Base-by-base conservation (phyloP, 441 rosid species). In the Biscutella laevigata region DNA sequence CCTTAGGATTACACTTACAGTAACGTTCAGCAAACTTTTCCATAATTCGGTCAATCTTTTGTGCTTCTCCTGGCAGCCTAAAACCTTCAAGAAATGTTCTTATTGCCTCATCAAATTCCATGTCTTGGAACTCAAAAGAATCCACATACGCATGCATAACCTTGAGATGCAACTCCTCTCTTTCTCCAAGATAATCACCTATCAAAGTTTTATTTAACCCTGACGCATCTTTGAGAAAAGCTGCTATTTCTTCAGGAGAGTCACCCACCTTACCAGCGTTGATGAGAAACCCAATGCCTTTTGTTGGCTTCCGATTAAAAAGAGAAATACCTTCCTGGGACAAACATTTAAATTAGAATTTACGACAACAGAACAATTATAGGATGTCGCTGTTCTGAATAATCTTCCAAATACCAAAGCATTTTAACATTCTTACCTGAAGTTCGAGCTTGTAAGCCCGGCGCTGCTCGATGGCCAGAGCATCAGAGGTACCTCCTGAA, bases 261-360 rank as follows among this genome's bases (percentile, higher is more conserved):
- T 74, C 77, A 16, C 99, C 99, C 74, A 94, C 83, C 69, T 94
- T 94, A 66, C 79, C 88, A 50, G 96, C 94, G 46, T 84, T 94
- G 69, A 94, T 79, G 38, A 94, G 96, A 78, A 89, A 94, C 62
- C 82, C 97, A 74, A 94, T 87, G 47, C 99, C 99, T 74, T 80
- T 89, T 52, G 77, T 83, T 61, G 97, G 97, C 71, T 89, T 94
- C 73, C 85, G 74, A 69, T 94, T 94, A 73, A 94, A 94, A 72
- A 89, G 94, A 62, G 99, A 88, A 60, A 94, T 89, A 81, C 99
- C 99, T 84, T 89, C 99, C 98, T 88, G 96, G 81, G 88, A 84
- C 42, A 78, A 76, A 77, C 59, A 68, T 68, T 42, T 66, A 58
- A 68, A 72, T 60, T 64, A 72, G 74, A 29, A 55, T 36, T 17